phyloP scores from a whole-genome alignment of 169 alveolate genomes.

The Cryptosporidium ubiquitum region DNA sequence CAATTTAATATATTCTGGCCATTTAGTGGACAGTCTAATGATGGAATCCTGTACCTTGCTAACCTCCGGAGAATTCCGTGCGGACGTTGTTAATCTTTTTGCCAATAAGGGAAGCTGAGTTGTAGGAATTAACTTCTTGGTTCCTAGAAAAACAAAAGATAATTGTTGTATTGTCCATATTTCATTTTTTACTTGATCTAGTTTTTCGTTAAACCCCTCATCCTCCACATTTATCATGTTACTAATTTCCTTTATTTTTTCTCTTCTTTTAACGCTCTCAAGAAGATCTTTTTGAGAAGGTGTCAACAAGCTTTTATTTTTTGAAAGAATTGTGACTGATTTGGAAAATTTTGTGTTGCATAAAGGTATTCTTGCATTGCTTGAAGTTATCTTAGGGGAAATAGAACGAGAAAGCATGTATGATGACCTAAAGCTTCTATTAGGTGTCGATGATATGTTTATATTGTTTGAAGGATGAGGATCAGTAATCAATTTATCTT shows the following conservation, averaged over 20 bases:
- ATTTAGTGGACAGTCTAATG: constrained; percentile 12
- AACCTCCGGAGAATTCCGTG: constrained; percentile 47
- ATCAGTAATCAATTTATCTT: background rate
- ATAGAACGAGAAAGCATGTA: constrained; percentile 47
- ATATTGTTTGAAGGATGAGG: background rate
- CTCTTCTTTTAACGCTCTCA: constrained; percentile 42
- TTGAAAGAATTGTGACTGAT: constrained; percentile 14
- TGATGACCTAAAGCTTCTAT: constrained; percentile 8
- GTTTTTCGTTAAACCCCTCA: constrained; percentile 27
- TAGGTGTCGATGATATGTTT: background rate
- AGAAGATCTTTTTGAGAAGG: constrained; percentile 61
- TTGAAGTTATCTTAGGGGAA: constrained; percentile 25
- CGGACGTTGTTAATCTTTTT: constrained; percentile 35
- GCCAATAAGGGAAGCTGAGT: constrained; percentile 57
- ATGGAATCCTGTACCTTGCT: constrained; percentile 26
- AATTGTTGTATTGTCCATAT: constrained; percentile 55
- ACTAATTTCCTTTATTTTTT: constrained; percentile 41
- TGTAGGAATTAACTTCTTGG: constrained; percentile 46
- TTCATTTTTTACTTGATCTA: constrained; percentile 23
- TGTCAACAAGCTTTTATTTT: constrained; percentile 36
- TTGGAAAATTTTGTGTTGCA: background rate
- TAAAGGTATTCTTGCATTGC: background rate
- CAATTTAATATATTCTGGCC: constrained; percentile 51
- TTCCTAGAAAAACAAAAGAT: constrained; percentile 19
- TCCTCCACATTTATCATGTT: constrained; percentile 35